Conservation (phyloP, 116 monocot genomes). For the Trichopus zeylanicus region DNA sequence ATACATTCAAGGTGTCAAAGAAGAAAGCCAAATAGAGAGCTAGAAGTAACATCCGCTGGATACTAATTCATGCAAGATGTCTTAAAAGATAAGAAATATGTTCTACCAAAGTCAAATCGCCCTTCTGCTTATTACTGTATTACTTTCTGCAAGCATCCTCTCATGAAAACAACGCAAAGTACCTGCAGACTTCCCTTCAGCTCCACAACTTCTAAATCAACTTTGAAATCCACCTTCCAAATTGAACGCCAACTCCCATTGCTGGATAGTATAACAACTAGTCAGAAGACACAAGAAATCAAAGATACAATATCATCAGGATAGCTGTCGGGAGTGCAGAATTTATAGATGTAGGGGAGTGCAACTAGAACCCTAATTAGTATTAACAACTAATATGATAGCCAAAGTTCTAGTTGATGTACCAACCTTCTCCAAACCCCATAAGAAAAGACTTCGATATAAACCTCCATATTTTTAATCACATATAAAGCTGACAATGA, state of each 20-base stretch:
- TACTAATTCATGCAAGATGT: constrained; percentile 1
- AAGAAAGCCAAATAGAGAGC: neutral
- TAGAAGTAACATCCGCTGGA: neutral
- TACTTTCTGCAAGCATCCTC: neutral
- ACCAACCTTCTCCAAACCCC: too few species aligned
- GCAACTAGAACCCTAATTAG: too few species aligned
- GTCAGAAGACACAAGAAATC: constrained; percentile 4
- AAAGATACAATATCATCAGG: neutral
- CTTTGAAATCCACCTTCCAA: constrained; percentile 77
- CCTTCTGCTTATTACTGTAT: neutral
- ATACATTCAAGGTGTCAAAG: constrained; percentile 1
- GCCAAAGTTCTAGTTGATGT: too few species aligned
- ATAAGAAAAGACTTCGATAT: too few species aligned
- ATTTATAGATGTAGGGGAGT: neutral
- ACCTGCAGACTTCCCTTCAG: constrained; percentile 90
- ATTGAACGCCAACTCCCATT: constrained; percentile 94
- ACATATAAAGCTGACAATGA: too few species aligned
- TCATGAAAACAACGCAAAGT: neutral
- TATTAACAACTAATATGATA: too few species aligned
- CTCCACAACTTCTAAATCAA: constrained; percentile 64
- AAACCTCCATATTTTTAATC: too few species aligned
- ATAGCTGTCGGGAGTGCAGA: too few species aligned
- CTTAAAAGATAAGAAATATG: neutral
- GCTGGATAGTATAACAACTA: constrained; percentile 21
- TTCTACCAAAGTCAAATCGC: constrained; percentile 1